Evolutionary conservation across 1,284 basidiomycete genomes (phyloP), one percentile per base, ranked within the genome.

Genomic region (Lentinula novae-zelandiae): DNA sequence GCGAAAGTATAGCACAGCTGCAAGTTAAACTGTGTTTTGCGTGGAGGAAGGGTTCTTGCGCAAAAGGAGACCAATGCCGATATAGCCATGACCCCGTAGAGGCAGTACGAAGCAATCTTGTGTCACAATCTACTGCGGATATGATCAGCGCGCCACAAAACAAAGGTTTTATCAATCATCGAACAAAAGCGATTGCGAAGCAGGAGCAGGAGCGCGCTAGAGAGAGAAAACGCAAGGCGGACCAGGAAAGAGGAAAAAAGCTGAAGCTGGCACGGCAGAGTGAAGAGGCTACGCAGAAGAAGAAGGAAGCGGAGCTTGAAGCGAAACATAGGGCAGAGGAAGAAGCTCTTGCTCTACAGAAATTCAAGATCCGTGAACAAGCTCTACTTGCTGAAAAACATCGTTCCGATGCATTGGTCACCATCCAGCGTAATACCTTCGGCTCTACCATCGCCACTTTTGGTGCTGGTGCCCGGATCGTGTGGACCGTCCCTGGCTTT

Each of bases 371-470:
- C 31, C 36, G 42, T 15, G 34, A 62, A 13, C 64, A 67, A 53
- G 66, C 63, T 17, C 66, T 66, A 5, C 62, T 65, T 34, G 64
- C 62, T 5, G 64, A 67, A 51, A 60, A 59, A 22, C 57, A 33
- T 40, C 63, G 67, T 42, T 67, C 72, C 51, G 79, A 82, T 40
- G 78, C 78, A 1, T 64, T 71, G 1, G 72, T 72, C 50, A 76
- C 74, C 2, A 71, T 77, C 2, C 77, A 71, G 57, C 73, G 74
- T 50, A 64, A 80, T n/a, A 73, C 82, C 10, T 71, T 73, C 17
- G 80, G 76, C 1, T 78, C 79, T 12, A 78, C 72, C 40, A 65
- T 83, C 44, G 76, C 81, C 17, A 80, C 79, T 4, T 82, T 72
- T 52, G 71, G 72, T n/a, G 77, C 81, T 2, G 82, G 82, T 5